Conservation (phyloP, 768 basidiomycete species). For the Trametes cingulata region DNA sequence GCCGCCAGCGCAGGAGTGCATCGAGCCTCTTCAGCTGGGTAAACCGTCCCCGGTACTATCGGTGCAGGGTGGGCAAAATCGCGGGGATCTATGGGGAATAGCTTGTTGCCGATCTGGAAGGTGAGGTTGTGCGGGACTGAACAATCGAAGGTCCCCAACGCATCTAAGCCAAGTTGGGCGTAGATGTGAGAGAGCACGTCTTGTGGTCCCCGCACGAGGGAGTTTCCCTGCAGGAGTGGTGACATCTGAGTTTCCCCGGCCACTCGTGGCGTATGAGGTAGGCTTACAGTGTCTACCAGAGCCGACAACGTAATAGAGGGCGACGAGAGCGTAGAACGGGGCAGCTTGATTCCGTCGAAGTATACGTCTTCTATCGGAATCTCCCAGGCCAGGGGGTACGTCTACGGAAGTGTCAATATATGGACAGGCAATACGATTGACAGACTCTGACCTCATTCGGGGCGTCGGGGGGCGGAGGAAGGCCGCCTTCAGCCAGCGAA, state of each 20-base stretch:
- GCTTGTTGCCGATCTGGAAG: conserved; percentile 67
- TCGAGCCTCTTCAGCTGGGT: conserved; percentile 34
- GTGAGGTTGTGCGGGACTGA: conserved; percentile 58
- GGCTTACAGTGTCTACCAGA: conserved; percentile 65
- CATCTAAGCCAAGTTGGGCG: conserved; percentile 37
- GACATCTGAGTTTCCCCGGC: neutral
- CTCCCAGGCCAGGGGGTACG: conserved; percentile 56
- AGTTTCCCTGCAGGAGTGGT: conserved; percentile 57
- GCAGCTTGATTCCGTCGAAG: conserved; percentile 64
- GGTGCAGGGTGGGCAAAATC: conserved; percentile 58
- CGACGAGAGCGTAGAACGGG: conserved; percentile 52
- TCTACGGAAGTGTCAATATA: conserved; percentile 13
- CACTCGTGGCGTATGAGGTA: neutral
- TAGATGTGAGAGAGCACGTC: conserved; percentile 60
- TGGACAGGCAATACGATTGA: neutral
- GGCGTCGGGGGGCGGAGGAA: conserved; percentile 54
- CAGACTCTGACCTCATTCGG: conserved; percentile 52
- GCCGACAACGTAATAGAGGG: conserved; percentile 57
- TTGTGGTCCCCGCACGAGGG: conserved; percentile 70
- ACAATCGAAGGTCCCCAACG: conserved; percentile 51
- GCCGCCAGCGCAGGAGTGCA: conserved; percentile 58
- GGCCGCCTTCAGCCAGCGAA: conserved; percentile 48
- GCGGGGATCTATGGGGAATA: conserved; percentile 75
- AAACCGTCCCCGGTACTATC: conserved; percentile 14
- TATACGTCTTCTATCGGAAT: conserved; percentile 69